Evolutionary conservation across 2,329 filamentous ascomycete genomes (phyloP), one percentile per base, ranked within the genome.

Genomic region (Polychaeton citri): DNA sequence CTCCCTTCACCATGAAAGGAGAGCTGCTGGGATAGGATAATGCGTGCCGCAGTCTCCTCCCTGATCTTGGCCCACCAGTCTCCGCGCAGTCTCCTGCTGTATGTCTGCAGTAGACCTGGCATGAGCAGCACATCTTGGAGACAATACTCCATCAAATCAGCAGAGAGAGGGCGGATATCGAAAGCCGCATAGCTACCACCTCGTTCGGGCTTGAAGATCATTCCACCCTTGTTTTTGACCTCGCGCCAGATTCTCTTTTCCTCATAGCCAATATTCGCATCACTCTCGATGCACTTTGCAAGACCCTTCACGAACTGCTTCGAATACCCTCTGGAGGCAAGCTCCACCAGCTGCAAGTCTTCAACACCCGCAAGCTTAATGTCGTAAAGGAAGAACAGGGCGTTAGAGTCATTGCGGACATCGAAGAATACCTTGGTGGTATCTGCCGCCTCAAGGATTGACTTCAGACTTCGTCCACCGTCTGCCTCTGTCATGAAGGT

Each of bases 301-400:
- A 70, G 49, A 1, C 63, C 59, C 10, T 38, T 43, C 1, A 66
- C 32, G 31, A 37, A 51, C 12, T 35, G 36, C 24, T 41, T 54
- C 1, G 24, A 5, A 20, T 13, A 33, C 9, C 10, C 38, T 6
- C 63, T 50, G 0, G 48, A 47, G 1, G 62, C 69, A 3, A 66
- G 44, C 46, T 76, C 70, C 62, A 76, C 68, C 1, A 77, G 56
- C 46, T 78, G 71, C 0, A 77, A 36, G 43, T 77, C 71, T 2
- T 64, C 41, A 7, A 75, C 47, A 0, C 68, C 64, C 0, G 43
- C 39, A 0, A 76, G 44, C 0, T 38, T 17, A 40, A 77, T 57
- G 0, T 46, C 28, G 41, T 55, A 74, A 21, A 62, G 65, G 31
- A 30, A 47, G 45, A 59, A 72, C 0, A 78, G 51, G 0, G 72